Conservation (phyloP, 768 basidiomycete genomes). For the Lactifluus piperatus region DNA sequence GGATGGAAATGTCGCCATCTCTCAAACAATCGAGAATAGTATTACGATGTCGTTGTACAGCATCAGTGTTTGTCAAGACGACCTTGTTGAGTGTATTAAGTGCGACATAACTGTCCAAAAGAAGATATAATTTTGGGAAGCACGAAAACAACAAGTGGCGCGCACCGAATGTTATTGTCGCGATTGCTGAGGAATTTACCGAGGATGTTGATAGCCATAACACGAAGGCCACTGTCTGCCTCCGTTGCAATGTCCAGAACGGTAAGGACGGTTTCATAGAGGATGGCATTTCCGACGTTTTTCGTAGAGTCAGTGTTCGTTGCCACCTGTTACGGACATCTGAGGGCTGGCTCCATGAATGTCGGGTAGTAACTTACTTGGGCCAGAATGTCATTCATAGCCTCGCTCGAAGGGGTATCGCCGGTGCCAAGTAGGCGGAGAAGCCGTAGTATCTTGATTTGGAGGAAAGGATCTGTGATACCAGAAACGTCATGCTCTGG, state of each 20-base stretch:
- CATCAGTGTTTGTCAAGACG: constrained; percentile 94
- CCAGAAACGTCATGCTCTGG: constrained; percentile 99
- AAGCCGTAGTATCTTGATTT: constrained; percentile 86
- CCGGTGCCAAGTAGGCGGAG: constrained; percentile 82
- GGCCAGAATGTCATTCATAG: constrained; percentile 97
- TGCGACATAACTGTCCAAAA: constrained; percentile 73
- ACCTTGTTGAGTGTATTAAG: constrained; percentile 98
- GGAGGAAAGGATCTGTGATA: constrained; percentile 93
- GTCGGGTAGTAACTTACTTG: constrained; percentile 45
- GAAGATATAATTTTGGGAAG: constrained; percentile 5
- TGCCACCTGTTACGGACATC: constrained; percentile 59
- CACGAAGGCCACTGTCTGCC: constrained; percentile 88
- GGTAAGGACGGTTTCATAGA: constrained; percentile 96
- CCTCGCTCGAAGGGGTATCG: constrained; percentile 81
- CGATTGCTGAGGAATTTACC: constrained; percentile 97
- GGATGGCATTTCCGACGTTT: constrained; percentile 95
- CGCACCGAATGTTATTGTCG: constrained; percentile 96
- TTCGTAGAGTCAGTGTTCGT: constrained; percentile 97
- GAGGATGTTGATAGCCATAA: constrained; percentile 99
- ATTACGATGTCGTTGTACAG: constrained; percentile 95
- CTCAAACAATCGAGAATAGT: constrained; percentile 98
- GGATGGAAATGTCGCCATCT: constrained; percentile 98
- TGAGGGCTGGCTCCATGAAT: background rate
- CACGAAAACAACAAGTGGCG: constrained; percentile 4
- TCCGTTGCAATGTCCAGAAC: constrained; percentile 81